These are phyloP conservation scores for Paratinospora sagittata DNA, from an alignment of 164 flowering plant genomes.

Conservation along the genomic window DNA sequence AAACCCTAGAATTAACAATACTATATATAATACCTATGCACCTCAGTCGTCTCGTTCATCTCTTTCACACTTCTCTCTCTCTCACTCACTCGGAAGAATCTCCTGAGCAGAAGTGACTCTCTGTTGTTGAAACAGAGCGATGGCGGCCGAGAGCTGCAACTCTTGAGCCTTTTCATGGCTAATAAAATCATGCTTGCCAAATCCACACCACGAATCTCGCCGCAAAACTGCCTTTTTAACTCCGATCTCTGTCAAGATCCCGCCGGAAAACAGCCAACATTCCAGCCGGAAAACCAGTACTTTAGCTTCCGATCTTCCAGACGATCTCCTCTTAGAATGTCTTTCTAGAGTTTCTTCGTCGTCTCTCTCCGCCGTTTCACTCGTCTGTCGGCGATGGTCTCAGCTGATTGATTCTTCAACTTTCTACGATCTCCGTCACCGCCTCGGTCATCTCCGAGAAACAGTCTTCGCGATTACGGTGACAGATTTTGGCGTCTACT, in stretches of 20 bases:
- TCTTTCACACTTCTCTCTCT: no score
- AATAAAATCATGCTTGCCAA: conserved; percentile 73
- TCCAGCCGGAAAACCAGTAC: conserved; percentile 13
- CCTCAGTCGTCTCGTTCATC: no score
- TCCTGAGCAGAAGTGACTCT: no score
- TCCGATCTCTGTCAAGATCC: conserved; percentile 6
- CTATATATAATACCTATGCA: no score
- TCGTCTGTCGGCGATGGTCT: conserved; percentile 66
- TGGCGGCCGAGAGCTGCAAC: conserved; percentile 46
- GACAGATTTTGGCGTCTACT: conserved; percentile 30
- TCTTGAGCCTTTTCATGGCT: conserved; percentile 78
- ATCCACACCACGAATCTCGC: conserved; percentile 27
- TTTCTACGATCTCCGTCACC: conserved; percentile 56
- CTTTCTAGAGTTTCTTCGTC: conserved; percentile 55
- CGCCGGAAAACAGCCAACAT: conserved; percentile 1
- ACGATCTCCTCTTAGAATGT: conserved; percentile 72
- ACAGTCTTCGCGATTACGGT: conserved; percentile 40
- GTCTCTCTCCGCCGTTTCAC: conserved; percentile 49
- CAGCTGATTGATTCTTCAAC: conserved; percentile 35
- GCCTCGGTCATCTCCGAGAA: conserved; percentile 31
- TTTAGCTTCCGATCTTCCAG: conserved; percentile 53
- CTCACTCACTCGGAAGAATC: neutral
- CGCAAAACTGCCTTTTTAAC: conserved; percentile 14
- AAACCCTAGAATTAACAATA: no score
- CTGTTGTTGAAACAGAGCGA: neutral